Conservation (phyloP, 2,329 filamentous ascomycete species). For the Immersiporthe knoxdaviesiana region DNA sequence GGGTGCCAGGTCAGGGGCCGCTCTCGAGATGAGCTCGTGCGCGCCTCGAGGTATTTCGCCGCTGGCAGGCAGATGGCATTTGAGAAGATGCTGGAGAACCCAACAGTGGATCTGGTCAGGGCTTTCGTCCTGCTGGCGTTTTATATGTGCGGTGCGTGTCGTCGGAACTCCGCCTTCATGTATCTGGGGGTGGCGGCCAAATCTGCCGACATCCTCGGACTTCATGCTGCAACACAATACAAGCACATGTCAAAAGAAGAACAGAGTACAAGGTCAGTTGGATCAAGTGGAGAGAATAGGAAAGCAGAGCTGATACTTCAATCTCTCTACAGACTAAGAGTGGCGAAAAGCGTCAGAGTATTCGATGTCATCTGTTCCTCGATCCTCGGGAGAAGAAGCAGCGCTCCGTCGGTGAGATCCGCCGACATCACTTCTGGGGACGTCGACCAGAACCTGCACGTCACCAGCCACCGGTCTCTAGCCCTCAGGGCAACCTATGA, state of each 20-base stretch:
- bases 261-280: slow-evolving; percentile 12
- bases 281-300: neutral
- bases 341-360: slow-evolving; percentile 23
- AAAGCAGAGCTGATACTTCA: neutral
- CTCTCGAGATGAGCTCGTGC: slow-evolving; percentile 23
- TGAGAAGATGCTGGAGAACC: slow-evolving; percentile 55
- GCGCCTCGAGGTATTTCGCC: slow-evolving; percentile 30
- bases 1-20: slow-evolving; percentile 32
- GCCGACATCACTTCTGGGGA: slow-evolving; percentile 19
- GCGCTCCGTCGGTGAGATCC: slow-evolving; percentile 14
- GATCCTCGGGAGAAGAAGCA: slow-evolving; percentile 21
- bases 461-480: slow-evolving; percentile 7
- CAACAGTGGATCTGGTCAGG: slow-evolving; percentile 55
- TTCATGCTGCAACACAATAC: slow-evolving; percentile 49
- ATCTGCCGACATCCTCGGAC: slow-evolving; percentile 59
- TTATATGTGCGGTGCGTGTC: slow-evolving; percentile 62
- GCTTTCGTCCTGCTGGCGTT: slow-evolving; percentile 60
- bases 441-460: neutral
- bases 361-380: slow-evolving; percentile 25
- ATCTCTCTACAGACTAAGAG: slow-evolving; percentile 9
- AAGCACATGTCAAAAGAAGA: slow-evolving; percentile 23
- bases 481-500: slow-evolving; percentile 21
- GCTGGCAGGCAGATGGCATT: slow-evolving; percentile 44
- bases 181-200: slow-evolving; percentile 63
- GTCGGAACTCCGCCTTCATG: slow-evolving; percentile 65